These are phyloP conservation scores for Metschnikowia bowlesiae DNA, from an alignment of 805 yeast genomes.

Conservation along the genomic window DNA sequence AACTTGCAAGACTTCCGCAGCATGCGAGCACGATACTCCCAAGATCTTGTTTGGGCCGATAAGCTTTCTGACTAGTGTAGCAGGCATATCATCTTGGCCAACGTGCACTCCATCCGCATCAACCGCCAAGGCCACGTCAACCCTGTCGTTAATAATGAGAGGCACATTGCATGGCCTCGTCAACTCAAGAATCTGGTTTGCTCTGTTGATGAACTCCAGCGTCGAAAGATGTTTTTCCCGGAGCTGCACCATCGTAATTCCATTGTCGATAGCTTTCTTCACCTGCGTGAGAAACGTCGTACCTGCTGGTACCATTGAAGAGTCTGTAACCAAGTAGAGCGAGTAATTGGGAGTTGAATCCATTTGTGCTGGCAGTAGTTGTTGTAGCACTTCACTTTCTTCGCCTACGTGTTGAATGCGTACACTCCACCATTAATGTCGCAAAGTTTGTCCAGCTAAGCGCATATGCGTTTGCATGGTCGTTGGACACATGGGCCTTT, in stretches of 20 bases:
- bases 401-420: too few species aligned
- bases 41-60: constrained; percentile 72
- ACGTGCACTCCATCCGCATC: constrained; percentile 91
- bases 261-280: constrained; percentile 56
- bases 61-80: constrained; percentile 50
- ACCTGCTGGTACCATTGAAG: constrained; percentile 64
- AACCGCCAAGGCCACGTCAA: constrained; percentile 84
- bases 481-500: neutral
- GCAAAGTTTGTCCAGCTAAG: constrained; percentile 10
- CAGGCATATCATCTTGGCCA: constrained; percentile 86
- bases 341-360: constrained; percentile 21
- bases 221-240: constrained; percentile 77
- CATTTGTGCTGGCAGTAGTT: neutral
- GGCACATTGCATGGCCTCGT: constrained; percentile 64
- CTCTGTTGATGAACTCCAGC: constrained; percentile 58
- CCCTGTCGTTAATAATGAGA: constrained; percentile 76
- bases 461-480: constrained; percentile 14
- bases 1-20: constrained; percentile 52
- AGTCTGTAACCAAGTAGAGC: constrained; percentile 75
- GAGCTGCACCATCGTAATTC: constrained; percentile 77
- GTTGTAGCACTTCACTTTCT: too few species aligned
- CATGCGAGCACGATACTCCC: constrained; percentile 70
- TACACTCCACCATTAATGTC: constrained; percentile 3
- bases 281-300: constrained; percentile 58
- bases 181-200: constrained; percentile 53